Evolutionary conservation across 768 basidiomycete genomes (phyloP).

Genomic region (Suillus hirtellus): DNA sequence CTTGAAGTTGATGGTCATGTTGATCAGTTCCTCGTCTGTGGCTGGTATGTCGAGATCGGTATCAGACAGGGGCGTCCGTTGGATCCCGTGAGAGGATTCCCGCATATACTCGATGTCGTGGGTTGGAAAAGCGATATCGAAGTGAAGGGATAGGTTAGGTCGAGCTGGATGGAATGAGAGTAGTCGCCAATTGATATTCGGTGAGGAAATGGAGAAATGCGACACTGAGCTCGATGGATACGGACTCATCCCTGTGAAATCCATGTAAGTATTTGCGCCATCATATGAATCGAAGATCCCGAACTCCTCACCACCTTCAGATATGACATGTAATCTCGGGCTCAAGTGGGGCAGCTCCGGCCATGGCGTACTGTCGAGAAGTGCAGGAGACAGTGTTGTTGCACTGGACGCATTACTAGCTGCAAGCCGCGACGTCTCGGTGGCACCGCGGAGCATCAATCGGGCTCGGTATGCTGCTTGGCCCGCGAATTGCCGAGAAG

Average conservation of each 20-base stretch:
- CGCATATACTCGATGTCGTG: slow-evolving; percentile 33
- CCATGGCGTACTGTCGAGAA: too few species aligned
- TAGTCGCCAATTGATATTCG: slow-evolving; percentile 50
- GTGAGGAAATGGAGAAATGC: slow-evolving; percentile 22
- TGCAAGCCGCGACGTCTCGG: too few species aligned
- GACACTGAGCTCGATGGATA: not conserved
- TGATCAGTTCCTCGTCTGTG: slow-evolving; percentile 42
- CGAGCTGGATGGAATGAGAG: slow-evolving; percentile 38
- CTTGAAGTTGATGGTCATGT: slow-evolving; percentile 51
- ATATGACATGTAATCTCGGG: too few species aligned
- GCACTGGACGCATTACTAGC: too few species aligned
- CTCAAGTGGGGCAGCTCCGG: too few species aligned
- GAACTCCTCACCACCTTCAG: too few species aligned
- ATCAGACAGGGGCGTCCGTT: slow-evolving; percentile 30
- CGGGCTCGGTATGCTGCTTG: too few species aligned
- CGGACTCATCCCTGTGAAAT: slow-evolving; percentile 15
- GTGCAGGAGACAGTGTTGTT: too few species aligned
- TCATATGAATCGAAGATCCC: too few species aligned
- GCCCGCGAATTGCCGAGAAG: too few species aligned
- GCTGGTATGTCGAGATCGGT: slow-evolving; percentile 44
- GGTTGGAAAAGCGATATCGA: slow-evolving; percentile 47
- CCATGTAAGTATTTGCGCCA: too few species aligned
- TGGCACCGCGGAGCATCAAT: too few species aligned
- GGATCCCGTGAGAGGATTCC: slow-evolving; percentile 10
- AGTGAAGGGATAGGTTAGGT: slow-evolving; percentile 41